phyloP scores from a whole-genome alignment of 2,329 filamentous ascomycete genomes.

The Cryphonectria carpinicola region DNA sequence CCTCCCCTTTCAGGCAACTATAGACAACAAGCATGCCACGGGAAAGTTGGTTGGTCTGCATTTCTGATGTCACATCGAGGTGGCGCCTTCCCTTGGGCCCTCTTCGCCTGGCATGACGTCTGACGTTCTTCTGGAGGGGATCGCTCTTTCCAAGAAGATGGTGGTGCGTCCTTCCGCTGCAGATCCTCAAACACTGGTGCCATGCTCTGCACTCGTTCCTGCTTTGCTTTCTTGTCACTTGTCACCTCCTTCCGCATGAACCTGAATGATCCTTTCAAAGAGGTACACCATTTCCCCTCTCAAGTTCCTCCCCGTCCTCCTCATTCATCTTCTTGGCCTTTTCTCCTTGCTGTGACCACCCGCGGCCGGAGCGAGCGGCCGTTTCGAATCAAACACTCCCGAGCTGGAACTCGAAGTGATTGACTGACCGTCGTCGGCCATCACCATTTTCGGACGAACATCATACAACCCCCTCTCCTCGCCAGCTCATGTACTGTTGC shows the following conservation, averaged over 20 bases:
- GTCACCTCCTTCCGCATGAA: neutral
- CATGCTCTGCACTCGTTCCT: neutral
- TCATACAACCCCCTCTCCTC: neutral
- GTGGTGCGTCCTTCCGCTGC: neutral
- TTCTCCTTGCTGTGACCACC: neutral
- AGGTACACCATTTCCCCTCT: neutral
- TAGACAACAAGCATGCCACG: neutral
- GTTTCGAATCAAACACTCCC: neutral
- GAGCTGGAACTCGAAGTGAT: neutral
- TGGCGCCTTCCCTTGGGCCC: neutral
- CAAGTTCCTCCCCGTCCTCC: neutral
- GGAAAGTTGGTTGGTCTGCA: neutral
- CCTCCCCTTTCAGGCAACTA: neutral
- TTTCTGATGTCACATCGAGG: too few species aligned
- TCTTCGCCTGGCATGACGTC: neutral
- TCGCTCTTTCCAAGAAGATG: neutral
- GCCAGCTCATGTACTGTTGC: neutral
- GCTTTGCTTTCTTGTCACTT: neutral
- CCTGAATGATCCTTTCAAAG: neutral
- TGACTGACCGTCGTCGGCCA: neutral
- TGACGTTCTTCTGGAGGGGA: neutral
- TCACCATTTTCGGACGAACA: conserved; percentile 3
- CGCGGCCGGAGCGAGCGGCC: neutral
- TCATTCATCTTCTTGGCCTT: neutral
- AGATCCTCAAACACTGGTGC: neutral